Evolutionary conservation across 108 stramenopile species (phyloP), one percentile per base, ranked within the genome.

Genomic region (Mediolabrus comicus): DNA sequence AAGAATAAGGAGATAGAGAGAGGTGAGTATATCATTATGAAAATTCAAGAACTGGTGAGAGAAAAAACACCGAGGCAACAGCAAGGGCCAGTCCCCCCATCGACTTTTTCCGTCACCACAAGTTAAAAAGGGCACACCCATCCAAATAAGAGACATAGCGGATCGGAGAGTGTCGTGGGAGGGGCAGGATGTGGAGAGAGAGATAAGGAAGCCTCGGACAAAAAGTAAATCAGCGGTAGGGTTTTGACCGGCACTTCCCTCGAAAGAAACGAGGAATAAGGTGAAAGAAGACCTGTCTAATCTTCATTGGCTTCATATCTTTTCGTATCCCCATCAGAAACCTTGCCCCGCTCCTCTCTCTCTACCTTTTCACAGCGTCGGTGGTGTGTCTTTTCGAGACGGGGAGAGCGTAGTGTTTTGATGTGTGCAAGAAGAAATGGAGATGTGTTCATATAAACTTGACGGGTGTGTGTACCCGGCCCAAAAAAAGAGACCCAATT

Each of bases 231-330:
- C 76, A 77, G 76, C 76, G 76, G 76, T 76, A 43, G 76, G 68
- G 16, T 31, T 51, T 77, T 75, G 76, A 77, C 76, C 76, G 64
- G 76, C 76, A 77, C 59, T 60, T 77, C 56, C 67, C 49, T 39
- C 38, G 14, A 27, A 30, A 30, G 34, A 24, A 38, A 0, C 14
- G 29, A 29, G 62, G 49, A 65, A 77, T 77, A 30, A 77, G 76
- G 76, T 77, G 76, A 77, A 77, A 77, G 76, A 77, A 77, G 76
- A 77, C 76, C 76, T 68, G 62, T 34, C 59, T 36, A 59, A 33
- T 70, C 76, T 56, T 77, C 76, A 77, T 59, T 39, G 76, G 76
- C 63, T 16, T 22, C 46, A 46, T n/a, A 19, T 6, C 0, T 49
- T 0, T 49, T 1, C 22, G 7, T 24, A 3, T 33, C 33, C 33